A percentile compares a stretch with the other conserved stretches of the same genome.
These are phyloP conservation scores for Trichomonascus vanleenenianus DNA, from an alignment of 805 yeast genomes.

Conservation along the genomic window DNA sequence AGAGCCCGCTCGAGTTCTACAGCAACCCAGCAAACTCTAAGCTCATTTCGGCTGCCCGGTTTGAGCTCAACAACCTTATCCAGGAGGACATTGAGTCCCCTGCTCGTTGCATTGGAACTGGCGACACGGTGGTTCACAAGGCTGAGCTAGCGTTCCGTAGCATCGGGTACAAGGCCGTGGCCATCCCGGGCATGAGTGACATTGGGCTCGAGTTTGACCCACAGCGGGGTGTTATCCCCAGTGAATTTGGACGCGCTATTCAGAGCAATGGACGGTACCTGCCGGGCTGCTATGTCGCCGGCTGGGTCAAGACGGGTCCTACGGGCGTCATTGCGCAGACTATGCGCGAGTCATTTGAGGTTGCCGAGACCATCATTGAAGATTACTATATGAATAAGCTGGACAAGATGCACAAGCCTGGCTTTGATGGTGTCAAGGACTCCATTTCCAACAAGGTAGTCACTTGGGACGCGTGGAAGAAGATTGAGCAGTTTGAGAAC, in stretches of 20 bases:
- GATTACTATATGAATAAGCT: constrained; percentile 39
- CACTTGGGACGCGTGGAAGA: constrained; percentile 62
- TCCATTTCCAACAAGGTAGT: constrained; percentile 29
- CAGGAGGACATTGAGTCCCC: constrained; percentile 33
- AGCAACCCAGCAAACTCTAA: constrained; percentile 29
- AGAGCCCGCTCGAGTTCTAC: constrained; percentile 50
- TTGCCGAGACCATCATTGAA: constrained; percentile 55
- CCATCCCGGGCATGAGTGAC: constrained; percentile 51
- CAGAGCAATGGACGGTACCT: constrained; percentile 12
- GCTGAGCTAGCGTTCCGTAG: constrained; percentile 70
- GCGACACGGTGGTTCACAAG: constrained; percentile 24
- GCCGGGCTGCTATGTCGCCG: constrained; percentile 65
- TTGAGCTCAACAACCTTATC: constrained; percentile 40
- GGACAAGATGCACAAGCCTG: constrained; percentile 21
- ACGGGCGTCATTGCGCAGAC: constrained; percentile 88
- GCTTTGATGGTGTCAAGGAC: constrained; percentile 27
- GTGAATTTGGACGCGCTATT: constrained; percentile 38
- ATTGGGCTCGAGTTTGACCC: constrained; percentile 42
- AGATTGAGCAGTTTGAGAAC: constrained; percentile 47
- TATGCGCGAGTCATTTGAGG: constrained; percentile 72
- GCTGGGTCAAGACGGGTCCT: constrained; percentile 88
- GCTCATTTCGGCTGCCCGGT: constrained; percentile 39
- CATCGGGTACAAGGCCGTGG: constrained; percentile 71
- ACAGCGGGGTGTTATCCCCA: constrained; percentile 38
- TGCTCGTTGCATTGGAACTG: constrained; percentile 29